Percentiles rank a stretch among this genome's conserved stretches.
phyloP scores from a whole-genome alignment of 139 green algal species.

The Zygnema circumcarinatum region DNA sequence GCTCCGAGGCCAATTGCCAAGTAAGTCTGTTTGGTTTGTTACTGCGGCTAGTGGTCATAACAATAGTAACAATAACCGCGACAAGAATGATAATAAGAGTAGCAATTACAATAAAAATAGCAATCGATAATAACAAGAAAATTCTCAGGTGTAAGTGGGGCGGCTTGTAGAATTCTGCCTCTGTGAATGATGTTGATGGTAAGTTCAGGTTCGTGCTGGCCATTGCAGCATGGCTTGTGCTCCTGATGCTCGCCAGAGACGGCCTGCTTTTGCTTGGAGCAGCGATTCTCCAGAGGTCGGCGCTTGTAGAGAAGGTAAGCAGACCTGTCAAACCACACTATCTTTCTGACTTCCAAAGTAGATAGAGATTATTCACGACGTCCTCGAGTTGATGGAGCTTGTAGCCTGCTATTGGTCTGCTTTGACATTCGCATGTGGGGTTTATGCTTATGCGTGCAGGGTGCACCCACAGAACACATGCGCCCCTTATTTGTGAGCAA shows the following conservation, averaged over 20 bases:
- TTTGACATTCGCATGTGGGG: too few species aligned
- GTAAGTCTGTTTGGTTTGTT: background rate
- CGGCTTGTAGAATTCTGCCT: too few species aligned
- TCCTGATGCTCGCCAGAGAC: constrained; percentile 2
- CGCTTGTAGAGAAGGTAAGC: background rate
- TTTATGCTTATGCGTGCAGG: background rate
- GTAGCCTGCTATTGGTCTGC: background rate
- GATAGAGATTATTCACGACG: background rate
- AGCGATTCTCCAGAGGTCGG: background rate
- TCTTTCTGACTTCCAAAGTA: background rate
- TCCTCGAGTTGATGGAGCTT: background rate
- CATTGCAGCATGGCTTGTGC: background rate
- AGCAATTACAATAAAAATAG: too few species aligned
- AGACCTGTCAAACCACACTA: background rate
- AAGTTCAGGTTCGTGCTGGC: too few species aligned
- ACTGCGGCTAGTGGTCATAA: too few species aligned
- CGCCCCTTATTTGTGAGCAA: constrained; percentile 16
- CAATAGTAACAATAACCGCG: too few species aligned
- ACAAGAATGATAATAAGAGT: too few species aligned
- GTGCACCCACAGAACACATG: background rate
- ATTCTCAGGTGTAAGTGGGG: too few species aligned
- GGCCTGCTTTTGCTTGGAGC: background rate
- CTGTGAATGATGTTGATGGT: too few species aligned
- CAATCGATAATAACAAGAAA: too few species aligned
- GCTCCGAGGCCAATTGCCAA: background rate